Evolutionary conservation across 2,329 filamentous ascomycete genomes (phyloP).

Genomic region (Scytalidium sp.): DNA sequence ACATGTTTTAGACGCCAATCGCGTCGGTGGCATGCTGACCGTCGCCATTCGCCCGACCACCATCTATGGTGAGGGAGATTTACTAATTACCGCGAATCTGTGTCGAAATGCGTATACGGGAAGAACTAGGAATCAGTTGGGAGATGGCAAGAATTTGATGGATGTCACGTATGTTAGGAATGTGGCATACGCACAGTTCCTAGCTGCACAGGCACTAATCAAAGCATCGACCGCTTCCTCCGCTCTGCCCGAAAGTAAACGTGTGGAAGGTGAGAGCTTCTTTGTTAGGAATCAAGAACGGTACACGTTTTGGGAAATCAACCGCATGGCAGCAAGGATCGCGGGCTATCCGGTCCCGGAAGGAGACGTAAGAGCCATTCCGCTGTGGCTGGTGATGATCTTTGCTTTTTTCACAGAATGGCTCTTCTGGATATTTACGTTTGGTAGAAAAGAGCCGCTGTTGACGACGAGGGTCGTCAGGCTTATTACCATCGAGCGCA

Average conservation of each 20-base stretch:
- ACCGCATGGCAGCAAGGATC: slow-evolving; percentile 16
- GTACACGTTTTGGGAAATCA: slow-evolving; percentile 15
- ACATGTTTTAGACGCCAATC: slow-evolving; percentile 12
- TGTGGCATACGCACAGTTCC: slow-evolving; percentile 47
- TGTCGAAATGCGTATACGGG: slow-evolving; percentile 38
- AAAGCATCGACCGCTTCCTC: slow-evolving; percentile 30
- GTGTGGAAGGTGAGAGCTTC: slow-evolving; percentile 18
- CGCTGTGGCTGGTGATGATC: slow-evolving; percentile 13
- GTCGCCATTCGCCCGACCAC: slow-evolving; percentile 45
- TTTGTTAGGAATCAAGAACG: slow-evolving; percentile 19
- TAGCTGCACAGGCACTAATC: slow-evolving; percentile 37
- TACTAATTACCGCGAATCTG: slow-evolving; percentile 29
- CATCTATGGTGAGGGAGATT: slow-evolving; percentile 46
- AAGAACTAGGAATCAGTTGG: slow-evolving; percentile 48
- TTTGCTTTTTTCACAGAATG: slow-evolving; percentile 17
- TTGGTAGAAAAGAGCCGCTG: slow-evolving; percentile 11
- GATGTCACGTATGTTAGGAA: slow-evolving; percentile 52
- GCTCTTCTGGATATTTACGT: slow-evolving; percentile 12
- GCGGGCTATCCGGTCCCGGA: slow-evolving; percentile 17
- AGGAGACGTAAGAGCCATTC: slow-evolving; percentile 15
- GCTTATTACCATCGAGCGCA: slow-evolving; percentile 69
- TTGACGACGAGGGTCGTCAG: slow-evolving; percentile 32
- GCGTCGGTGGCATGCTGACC: slow-evolving; percentile 39
- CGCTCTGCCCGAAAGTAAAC: slow-evolving; percentile 8
- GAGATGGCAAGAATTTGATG: slow-evolving; percentile 48